Evolutionary conservation across 345 rosid species (phyloP).

Genomic region (Murraya koenigii): DNA sequence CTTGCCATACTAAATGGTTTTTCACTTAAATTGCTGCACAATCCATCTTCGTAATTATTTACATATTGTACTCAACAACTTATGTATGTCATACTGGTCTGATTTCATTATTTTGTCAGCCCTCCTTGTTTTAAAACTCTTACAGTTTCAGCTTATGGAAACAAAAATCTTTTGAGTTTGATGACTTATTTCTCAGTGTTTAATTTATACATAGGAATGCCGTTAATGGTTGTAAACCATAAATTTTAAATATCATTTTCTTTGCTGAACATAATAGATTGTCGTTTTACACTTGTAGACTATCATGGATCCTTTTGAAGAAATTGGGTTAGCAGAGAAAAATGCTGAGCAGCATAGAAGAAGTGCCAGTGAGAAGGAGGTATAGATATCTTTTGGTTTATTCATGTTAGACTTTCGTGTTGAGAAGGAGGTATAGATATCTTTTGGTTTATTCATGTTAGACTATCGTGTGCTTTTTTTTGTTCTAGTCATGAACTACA

Average conservation of each 20-base stretch:
- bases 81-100: not conserved
- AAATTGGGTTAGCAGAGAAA: conserved; percentile 61
- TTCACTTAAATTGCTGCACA: not conserved
- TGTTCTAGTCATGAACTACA: not conserved
- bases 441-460: conserved; percentile 1
- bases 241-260: not conserved
- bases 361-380: conserved; percentile 92
- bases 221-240: conserved; percentile 6
- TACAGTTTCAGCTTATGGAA: not conserved
- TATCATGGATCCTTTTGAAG: conserved; percentile 88
- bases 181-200: not conserved
- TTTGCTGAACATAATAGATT: conserved; percentile 10
- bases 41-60: not conserved
- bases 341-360: conserved; percentile 84
- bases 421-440: conserved; percentile 68
- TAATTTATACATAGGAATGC: not conserved
- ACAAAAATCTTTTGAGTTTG: not conserved
- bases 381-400: conserved; percentile 18
- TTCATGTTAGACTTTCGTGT: conserved; percentile 1
- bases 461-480: not conserved
- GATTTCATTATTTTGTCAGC: not conserved
- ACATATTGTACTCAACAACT: not conserved
- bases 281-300: conserved; percentile 33
- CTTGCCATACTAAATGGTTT: not conserved
- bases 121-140: not conserved